Conservation (phyloP, 495 filamentous ascomycete genomes). For the Gamarada debralockiae region DNA sequence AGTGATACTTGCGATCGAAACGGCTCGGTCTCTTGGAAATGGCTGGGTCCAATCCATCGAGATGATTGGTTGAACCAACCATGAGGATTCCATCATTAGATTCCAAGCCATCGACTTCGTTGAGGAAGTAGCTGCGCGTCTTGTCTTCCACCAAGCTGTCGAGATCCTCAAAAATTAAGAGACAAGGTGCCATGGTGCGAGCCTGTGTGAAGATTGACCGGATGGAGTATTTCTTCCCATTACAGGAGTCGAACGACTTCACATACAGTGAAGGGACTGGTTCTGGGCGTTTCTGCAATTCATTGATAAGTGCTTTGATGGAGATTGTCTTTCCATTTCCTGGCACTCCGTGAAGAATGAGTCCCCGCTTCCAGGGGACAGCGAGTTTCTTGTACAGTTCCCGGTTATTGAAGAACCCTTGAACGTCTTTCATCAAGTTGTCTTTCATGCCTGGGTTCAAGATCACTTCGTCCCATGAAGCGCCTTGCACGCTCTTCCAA, state of each 20-base stretch:
- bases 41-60: constrained; percentile 54
- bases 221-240: constrained; percentile 38
- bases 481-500: constrained; percentile 46
- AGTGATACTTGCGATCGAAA: constrained; percentile 62
- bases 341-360: constrained; percentile 55
- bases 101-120: constrained; percentile 65
- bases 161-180: constrained; percentile 59
- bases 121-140: constrained; percentile 61
- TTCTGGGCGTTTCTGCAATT: constrained; percentile 32
- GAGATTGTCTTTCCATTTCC: constrained; percentile 65
- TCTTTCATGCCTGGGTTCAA: constrained; percentile 56
- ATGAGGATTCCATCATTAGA: constrained; percentile 64
- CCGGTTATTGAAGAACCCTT: constrained; percentile 51
- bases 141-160: constrained; percentile 51
- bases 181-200: constrained; percentile 43
- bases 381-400: constrained; percentile 50
- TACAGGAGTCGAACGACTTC: constrained; percentile 36
- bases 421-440: constrained; percentile 50
- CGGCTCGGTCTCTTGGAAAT: constrained; percentile 58
- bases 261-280: constrained; percentile 49
- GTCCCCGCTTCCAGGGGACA: constrained; percentile 60
- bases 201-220: constrained; percentile 43
- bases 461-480: constrained; percentile 59
- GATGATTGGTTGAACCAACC: constrained; percentile 58
- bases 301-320: constrained; percentile 60